phyloP scores from a whole-genome alignment of 2,329 filamentous ascomycete genomes.

The Lasiodiplodia sp. region DNA sequence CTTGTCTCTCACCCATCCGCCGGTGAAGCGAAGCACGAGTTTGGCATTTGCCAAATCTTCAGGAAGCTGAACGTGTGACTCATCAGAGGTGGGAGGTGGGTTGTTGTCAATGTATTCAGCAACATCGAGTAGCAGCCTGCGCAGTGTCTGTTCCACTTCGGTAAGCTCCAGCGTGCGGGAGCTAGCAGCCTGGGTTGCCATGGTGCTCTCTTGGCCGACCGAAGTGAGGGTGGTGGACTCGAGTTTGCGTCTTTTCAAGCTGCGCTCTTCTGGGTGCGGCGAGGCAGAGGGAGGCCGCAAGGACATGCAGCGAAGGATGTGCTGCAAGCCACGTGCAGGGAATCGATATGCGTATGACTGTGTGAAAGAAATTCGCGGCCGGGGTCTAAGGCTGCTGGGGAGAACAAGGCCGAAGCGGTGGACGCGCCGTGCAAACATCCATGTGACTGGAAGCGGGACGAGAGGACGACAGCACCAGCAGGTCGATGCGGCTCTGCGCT shows the following conservation, averaged over 20 bases:
- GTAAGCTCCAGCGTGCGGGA: slow-evolving; percentile 65
- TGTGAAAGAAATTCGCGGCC: slow-evolving; percentile 12
- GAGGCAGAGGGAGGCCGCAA: slow-evolving; percentile 34
- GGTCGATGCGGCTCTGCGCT: slow-evolving; percentile 13
- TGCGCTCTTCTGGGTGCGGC: slow-evolving; percentile 37
- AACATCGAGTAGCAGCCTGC: slow-evolving; percentile 82
- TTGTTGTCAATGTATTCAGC: slow-evolving; percentile 69
- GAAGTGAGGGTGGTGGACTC: slow-evolving; percentile 27
- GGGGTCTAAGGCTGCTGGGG: slow-evolving; percentile 9
- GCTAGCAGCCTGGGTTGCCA: slow-evolving; percentile 35
- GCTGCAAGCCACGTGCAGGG: slow-evolving; percentile 29
- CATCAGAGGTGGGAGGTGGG: slow-evolving; percentile 36
- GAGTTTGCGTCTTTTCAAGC: slow-evolving; percentile 43
- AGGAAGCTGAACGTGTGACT: slow-evolving; percentile 48
- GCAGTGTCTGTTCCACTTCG: slow-evolving; percentile 73
- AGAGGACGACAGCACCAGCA: neutral
- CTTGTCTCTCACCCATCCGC: slow-evolving; percentile 89
- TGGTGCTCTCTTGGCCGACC: slow-evolving; percentile 37
- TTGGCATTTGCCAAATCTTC: slow-evolving; percentile 55
- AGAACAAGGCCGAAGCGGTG: slow-evolving; percentile 8
- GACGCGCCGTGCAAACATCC: slow-evolving; percentile 12
- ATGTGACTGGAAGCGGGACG: neutral
- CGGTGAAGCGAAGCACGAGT: slow-evolving; percentile 75
- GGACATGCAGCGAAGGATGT: slow-evolving; percentile 42
- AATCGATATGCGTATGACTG: neutral